Evolutionary conservation across 208 protist species (phyloP).

Genomic region (Crithidia thermophila): DNA sequence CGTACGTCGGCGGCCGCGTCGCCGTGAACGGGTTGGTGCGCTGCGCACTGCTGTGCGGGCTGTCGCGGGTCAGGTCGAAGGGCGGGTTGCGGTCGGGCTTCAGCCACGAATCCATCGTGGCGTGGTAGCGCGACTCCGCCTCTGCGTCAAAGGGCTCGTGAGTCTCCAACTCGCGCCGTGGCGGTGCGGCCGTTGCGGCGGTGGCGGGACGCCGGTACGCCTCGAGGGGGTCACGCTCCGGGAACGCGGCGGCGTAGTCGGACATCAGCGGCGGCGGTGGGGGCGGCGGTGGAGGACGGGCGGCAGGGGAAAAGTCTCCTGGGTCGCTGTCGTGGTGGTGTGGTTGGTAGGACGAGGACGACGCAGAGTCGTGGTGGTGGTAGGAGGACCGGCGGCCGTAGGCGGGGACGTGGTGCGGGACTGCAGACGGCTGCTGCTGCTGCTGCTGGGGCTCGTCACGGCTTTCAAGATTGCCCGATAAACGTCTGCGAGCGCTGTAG

Average conservation of each 20-base stretch:
- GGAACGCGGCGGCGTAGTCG: neutral
- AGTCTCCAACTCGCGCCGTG: no score
- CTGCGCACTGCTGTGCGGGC: neutral
- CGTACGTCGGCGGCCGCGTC: constrained; percentile 7
- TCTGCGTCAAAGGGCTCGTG: neutral
- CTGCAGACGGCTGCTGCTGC: no score
- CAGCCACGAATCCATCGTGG: constrained; percentile 33
- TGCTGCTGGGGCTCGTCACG: no score
- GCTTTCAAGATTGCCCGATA: no score
- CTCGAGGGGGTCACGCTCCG: constrained; percentile 3
- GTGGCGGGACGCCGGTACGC: constrained; percentile 13
- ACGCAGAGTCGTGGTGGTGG: no score
- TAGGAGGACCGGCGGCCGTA: no score
- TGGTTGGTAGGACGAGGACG: neutral
- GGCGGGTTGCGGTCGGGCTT: neutral
- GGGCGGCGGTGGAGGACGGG: constrained; percentile 14
- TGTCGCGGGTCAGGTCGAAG: neutral
- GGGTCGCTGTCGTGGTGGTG: neutral
- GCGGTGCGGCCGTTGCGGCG: neutral
- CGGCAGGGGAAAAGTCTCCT: neutral
- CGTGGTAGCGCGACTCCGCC: constrained; percentile 17
- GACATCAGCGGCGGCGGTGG: constrained; percentile 3
- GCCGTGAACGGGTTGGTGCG: neutral
- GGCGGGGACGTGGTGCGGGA: no score
- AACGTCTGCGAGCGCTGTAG: no score